These are phyloP conservation scores for Brassica nigra DNA, from an alignment of 345 rosid species.

Conservation along the genomic window DNA sequence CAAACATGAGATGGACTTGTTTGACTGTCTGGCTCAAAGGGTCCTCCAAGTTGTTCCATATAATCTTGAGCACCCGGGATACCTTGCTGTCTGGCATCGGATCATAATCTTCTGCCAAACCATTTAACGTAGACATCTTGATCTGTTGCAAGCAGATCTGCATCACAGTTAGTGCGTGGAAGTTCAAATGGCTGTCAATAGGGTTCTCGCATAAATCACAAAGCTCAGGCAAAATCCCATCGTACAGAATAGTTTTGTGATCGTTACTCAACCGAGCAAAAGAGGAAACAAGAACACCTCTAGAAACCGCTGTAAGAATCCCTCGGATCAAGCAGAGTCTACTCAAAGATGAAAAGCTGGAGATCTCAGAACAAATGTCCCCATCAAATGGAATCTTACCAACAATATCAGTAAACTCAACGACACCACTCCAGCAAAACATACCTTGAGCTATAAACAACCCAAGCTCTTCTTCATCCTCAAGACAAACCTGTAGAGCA, in stretches of 20 bases:
- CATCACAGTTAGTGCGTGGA: slow-evolving; percentile 87
- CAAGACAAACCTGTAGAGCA: slow-evolving; percentile 76
- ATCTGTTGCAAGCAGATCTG: slow-evolving; percentile 98
- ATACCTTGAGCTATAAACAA: slow-evolving; percentile 68
- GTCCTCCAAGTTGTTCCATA: slow-evolving; percentile 98
- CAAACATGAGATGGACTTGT: slow-evolving; percentile 89
- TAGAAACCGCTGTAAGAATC: slow-evolving; percentile 87
- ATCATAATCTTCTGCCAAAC: slow-evolving; percentile 51
- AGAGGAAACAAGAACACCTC: slow-evolving; percentile 61
- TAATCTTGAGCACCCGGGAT: slow-evolving; percentile 65
- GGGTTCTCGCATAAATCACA: slow-evolving; percentile 91
- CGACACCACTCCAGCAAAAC: slow-evolving; percentile 40
- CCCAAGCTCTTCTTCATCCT: slow-evolving; percentile 69
- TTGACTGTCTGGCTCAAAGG: slow-evolving; percentile 95
- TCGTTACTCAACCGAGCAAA: slow-evolving; percentile 46
- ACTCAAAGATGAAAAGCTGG: slow-evolving; percentile 65
- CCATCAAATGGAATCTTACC: slow-evolving; percentile 64
- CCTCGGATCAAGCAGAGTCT: slow-evolving; percentile 94
- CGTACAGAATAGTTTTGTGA: slow-evolving; percentile 68
- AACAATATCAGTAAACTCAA: slow-evolving; percentile 44
- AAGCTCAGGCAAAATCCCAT: slow-evolving; percentile 80
- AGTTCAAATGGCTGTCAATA: slow-evolving; percentile 86
- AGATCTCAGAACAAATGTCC: slow-evolving; percentile 61
- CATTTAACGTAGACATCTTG: slow-evolving; percentile 63
- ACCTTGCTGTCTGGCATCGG: slow-evolving; percentile 65